Evolutionary conservation across 306 rosid genomes (phyloP), one percentile per base, ranked within the genome.

Genomic region (Trifolium subterraneum): DNA sequence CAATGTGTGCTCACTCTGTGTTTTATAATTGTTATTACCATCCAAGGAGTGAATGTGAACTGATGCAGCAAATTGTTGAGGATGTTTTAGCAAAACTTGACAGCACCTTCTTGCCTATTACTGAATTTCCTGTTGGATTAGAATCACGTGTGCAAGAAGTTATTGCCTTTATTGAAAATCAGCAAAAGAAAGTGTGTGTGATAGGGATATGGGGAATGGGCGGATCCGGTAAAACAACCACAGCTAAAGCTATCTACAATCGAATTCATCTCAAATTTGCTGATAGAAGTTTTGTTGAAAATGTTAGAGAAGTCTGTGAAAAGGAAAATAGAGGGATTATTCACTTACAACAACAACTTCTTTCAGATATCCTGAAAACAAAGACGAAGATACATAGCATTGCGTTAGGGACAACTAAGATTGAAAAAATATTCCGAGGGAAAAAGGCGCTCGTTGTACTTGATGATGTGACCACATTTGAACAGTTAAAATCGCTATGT

Each of bases 151-250:
- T 36, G 14, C 14, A 20, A 20, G 1, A 74, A 14, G 42, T 50
- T 18, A 22, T 39, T 22, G 0, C 4, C 1, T 11, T 35, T 9
- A 35, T 74, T 23, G 8, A 23, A 25, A 13, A 1, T 9, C 1
- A 39, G 2, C 41, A 47, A 9, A 36, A 1, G 3, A 10, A 0
- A 15, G 64, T 48, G 10, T 36, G 64, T 35, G 2, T 63, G 10
- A 5, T 67, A 39, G 79, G 79, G 20, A 75, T 75, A 2, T 75
- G 79, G 73, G 79, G 79, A 7, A 75, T 75, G 73, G 80, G 80
- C 0, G 31, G 63, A 12, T 56, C 10, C 0, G 63, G 63, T 11
- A 56, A 56, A 56, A 56, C 63, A 56, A 56, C 63, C 16, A 56
- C 63, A 56, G 35, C 63, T 2, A 55, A 23, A 55, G 62, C 62